Conservation (phyloP, 257 asterid genomes). For the Coffea canephora region DNA sequence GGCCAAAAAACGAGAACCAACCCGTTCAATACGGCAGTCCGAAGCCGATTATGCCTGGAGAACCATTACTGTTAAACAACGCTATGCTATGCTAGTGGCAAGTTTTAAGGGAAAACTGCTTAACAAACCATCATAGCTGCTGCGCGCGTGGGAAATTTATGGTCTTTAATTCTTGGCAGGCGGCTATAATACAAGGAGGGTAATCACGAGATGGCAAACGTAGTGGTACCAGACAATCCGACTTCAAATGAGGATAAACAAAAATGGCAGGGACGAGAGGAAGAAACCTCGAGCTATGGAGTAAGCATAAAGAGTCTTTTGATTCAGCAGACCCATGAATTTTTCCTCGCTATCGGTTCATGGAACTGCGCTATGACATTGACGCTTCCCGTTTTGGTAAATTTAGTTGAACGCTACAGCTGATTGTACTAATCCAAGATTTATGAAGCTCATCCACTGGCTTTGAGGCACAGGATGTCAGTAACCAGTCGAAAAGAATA, state of each 20-base stretch:
- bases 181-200: background rate
- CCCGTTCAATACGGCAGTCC: too few species aligned
- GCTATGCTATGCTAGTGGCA: background rate
- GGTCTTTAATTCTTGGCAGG: background rate
- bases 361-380: background rate
- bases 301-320: background rate
- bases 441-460: background rate
- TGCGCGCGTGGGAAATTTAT: background rate
- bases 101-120: too few species aligned
- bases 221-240: too few species aligned
- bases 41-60: background rate
- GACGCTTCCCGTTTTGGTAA: too few species aligned
- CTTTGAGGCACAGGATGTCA: background rate
- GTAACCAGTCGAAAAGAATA: conserved; percentile 1
- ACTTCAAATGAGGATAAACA: background rate
- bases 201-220: background rate
- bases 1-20: too few species aligned
- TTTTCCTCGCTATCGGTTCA: background rate
- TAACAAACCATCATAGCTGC: too few species aligned
- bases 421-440: background rate
- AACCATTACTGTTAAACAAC: background rate
- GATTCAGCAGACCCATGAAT: background rate
- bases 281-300: background rate
- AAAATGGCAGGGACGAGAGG: background rate
- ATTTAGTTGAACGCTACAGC: background rate